Evolutionary conservation across 1,139 yeast species (phyloP), one percentile per base, ranked within the genome.

Genomic region (Saccharomyces hybrid): DNA sequence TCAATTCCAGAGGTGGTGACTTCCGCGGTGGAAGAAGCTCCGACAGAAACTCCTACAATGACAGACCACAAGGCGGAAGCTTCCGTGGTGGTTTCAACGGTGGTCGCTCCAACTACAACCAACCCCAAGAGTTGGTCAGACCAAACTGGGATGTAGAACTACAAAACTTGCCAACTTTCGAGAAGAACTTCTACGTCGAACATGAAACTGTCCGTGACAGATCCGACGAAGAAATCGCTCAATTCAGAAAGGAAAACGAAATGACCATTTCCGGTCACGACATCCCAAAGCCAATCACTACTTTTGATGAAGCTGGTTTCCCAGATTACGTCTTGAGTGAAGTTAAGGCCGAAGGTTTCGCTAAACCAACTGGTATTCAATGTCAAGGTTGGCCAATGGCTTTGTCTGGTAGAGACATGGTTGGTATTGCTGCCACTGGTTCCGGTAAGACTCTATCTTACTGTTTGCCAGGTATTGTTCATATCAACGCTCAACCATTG

Each of bases 311-410:
- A 77, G 96, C 96, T 69, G 96, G 96, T 50, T 91, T 91, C 81
- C 98, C 98, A 61, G 88, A 83, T 64, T 91, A 93, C 70, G 98
- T 93, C 48, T 79, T 93, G 71, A 78, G 76, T 62, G 97, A 93
- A 77, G 90, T 93, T 65, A 83, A 87, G 76, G 84, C 85, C 58
- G 93, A 88, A 75, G 98, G 98, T 58, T 93, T 93, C 78, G 95
- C 86, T 57, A 82, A 78, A 62, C 99, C 99, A 66, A 93, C 99
- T 57, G 89, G 89, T 62, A 93, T 93, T 71, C 99, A 93, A 78
- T 88, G 96, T 74, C 99, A 95, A 78, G 99, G 99, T 77, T 93
- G 99, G 99, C 99, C 99, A 60, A 93, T 93, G 99, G 99, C 99
- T 70, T 80, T 91, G 60, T 84, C 93, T 67, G 99, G 99, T 78